Evolutionary conservation across 306 rosid species (phyloP).

Genomic region (Echinosophora koreensis): DNA sequence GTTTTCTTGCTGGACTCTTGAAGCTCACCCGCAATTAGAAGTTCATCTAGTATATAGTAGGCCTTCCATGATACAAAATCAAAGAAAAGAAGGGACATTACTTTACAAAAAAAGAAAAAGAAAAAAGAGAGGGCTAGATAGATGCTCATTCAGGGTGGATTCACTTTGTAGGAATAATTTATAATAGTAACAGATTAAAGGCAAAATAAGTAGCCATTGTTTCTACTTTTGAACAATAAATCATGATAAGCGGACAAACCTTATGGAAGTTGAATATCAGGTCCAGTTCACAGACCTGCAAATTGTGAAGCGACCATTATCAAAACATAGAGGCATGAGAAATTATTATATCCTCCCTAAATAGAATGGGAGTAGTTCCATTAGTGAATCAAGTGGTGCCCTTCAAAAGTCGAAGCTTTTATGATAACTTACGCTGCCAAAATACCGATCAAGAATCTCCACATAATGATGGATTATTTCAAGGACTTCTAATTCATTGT

Average conservation of each 20-base stretch:
- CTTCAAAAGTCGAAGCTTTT: slow-evolving; percentile 40
- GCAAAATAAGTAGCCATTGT: slow-evolving; percentile 11
- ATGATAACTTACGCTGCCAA: slow-evolving; percentile 79
- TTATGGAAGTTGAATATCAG: slow-evolving; percentile 92
- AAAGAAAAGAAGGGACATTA: slow-evolving; percentile 35
- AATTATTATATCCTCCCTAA: background rate
- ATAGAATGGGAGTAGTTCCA: background rate
- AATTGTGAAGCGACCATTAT: slow-evolving; percentile 21
- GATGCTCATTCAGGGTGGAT: slow-evolving; percentile 23
- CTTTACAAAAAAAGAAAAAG: background rate
- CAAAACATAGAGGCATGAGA: slow-evolving; percentile 4
- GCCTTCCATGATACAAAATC: slow-evolving; percentile 64
- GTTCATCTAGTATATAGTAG: slow-evolving; percentile 87
- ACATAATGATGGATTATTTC: slow-evolving; percentile 91
- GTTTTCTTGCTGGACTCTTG: slow-evolving; percentile 98
- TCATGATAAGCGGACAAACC: slow-evolving; percentile 54
- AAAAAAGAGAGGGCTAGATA: background rate
- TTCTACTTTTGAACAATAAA: slow-evolving; percentile 15
- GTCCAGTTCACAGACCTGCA: slow-evolving; percentile 85
- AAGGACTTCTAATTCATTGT: slow-evolving; percentile 88
- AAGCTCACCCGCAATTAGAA: slow-evolving; percentile 94
- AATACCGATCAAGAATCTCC: slow-evolving; percentile 93
- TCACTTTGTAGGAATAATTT: slow-evolving; percentile 19
- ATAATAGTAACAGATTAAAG: slow-evolving; percentile 4
- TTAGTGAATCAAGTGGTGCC: background rate